Evolutionary conservation across 1,284 basidiomycete species (phyloP), one percentile per base, ranked within the genome.

Genomic region (Polyporus tsugae): DNA sequence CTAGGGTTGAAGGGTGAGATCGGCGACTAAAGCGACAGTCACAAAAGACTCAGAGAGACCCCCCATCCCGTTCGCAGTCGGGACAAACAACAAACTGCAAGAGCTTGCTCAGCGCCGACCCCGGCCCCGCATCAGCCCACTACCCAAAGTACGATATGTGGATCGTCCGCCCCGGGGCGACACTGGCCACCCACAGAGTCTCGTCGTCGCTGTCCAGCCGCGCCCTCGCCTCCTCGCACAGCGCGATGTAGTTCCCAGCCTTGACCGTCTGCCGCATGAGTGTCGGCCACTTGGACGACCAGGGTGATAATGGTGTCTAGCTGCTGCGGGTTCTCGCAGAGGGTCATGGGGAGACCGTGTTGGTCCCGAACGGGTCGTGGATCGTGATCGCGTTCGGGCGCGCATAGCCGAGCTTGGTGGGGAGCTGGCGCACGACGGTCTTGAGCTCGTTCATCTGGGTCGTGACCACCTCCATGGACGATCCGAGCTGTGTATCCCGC

Each of bases 321-420:
- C 53, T 59, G 63, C 2, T 29, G 33, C 46, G 11, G 19, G 58
- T 9, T 53, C 33, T 53, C 35, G 49, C 46, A 52, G 36, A 65
- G 41, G 13, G 60, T 36, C 46, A 65, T 17, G 44, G 64, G 64
- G n/a, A 65, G 29, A 65, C 38, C 29, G 59, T 52, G n/a, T 60
- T 57, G 22, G 25, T n/a, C n/a, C 64, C 58, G 36, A 55, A 44
- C 58, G 36, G 46, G 64, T 65, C 64, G 19, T 42, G 15, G 15
- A 65, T 11, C 29, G 19, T 42, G 33, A 65, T 25, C 9, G 57
- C 64, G 29, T 65, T 65, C 17, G 33, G 29, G 15, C 41, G 33
- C 33, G 64, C 39, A 33, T 65, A 44, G 11, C 64, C 64, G 6
- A 65, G 33, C 46, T 39, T 60, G n/a, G 39, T 35, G 19, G 64